Base-by-base conservation (phyloP, 768 basidiomycete species). In the Trametes villosa region DNA sequence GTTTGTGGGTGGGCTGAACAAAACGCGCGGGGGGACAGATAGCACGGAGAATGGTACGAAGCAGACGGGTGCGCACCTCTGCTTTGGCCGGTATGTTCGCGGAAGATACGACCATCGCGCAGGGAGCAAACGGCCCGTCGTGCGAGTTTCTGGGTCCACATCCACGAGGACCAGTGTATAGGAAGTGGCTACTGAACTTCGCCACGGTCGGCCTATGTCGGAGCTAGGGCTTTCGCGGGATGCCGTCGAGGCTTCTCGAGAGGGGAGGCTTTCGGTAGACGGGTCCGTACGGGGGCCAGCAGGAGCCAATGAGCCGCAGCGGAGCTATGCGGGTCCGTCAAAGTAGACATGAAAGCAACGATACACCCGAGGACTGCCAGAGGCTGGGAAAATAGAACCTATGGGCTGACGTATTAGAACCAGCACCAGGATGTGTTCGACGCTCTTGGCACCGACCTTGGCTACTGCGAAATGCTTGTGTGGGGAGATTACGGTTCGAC, bases 131-230 rank as follows among this genome's bases (percentile, higher is more conserved):
- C 17, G 22, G 46, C 36, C 59, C 53, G 53, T 22, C 59, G 53
- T 60, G 59, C 52, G 59, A 60, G 40, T n/a, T 31, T 49, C 24
- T 8, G 27, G 36, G 57, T 49, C 33, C 45, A 29, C 30, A 29
- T n/a, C n/a, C n/a, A 38, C 30, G 48, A 50, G 9, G 36, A 34
- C 29, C 22, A 40, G 9, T 20, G n/a, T 27, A 45, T 22, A 26
- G 15, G 51, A 29, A 1, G 20, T 40, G 20, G 34, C 22, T 26
- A 38, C 11, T 36, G 33, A 15, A 33, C 18, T 45, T 47, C 26
- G 8, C 29, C 38, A 31, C 18, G 27, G 31, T 31, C 31, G 33
- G 29, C 44, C 22, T n/a, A 53, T 24, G 27, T 48, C 36, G 45
- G 24, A 45, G 27, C 24, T 17, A 17, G 15, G 31, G 51, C 45